Conservation (phyloP, 2,329 filamentous ascomycete species). For the Sporothrix pseudoabietina region DNA sequence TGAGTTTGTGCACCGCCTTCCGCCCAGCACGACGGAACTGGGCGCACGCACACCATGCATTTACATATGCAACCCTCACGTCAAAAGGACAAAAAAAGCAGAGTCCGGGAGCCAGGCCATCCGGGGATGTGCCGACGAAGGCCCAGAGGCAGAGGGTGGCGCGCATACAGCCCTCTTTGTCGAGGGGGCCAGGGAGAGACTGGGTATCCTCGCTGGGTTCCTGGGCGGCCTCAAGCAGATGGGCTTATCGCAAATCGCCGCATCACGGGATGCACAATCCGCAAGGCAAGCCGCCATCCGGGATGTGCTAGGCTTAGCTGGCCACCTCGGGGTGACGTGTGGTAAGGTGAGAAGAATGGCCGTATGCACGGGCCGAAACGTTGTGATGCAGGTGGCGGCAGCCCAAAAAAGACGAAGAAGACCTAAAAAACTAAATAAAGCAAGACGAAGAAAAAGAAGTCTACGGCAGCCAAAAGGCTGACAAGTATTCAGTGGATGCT, state of each 20-base stretch:
- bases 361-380: not conserved
- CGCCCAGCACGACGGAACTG: conserved; percentile 62
- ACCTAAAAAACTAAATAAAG: too few species aligned
- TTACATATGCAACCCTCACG: conserved; percentile 68
- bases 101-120: conserved; percentile 44
- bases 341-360: conserved; percentile 61
- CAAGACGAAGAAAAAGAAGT: too few species aligned
- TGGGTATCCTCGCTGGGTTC: conserved; percentile 52
- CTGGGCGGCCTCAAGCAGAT: conserved; percentile 50
- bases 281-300: conserved; percentile 53
- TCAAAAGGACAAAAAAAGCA: conserved; percentile 43
- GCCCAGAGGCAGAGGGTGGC: conserved; percentile 49
- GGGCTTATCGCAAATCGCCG: conserved; percentile 42
- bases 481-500: conserved; percentile 67
- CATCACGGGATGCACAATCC: conserved; percentile 53
- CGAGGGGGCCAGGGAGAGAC: conserved; percentile 54
- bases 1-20: conserved; percentile 66
- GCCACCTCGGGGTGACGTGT: conserved; percentile 57
- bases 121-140: conserved; percentile 54
- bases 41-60: conserved; percentile 64
- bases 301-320: conserved; percentile 64
- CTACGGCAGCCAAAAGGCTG: conserved; percentile 8
- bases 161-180: conserved; percentile 54
- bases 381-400: not conserved
- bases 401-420: too few species aligned